phyloP scores from a whole-genome alignment of 2,329 filamentous ascomycete genomes.

The Scytalidium lignicola region DNA sequence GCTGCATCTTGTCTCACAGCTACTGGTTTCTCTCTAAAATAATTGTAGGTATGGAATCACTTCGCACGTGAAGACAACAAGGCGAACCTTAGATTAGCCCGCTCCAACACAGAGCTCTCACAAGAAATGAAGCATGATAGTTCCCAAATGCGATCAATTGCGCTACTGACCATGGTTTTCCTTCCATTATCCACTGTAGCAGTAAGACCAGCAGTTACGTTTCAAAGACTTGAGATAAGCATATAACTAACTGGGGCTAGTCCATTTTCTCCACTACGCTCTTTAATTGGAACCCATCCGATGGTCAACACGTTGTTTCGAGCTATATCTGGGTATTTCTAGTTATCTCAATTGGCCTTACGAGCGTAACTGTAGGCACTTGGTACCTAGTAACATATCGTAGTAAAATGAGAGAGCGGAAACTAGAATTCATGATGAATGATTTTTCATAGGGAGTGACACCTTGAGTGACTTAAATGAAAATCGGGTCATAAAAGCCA shows the following conservation, averaged over 20 bases:
- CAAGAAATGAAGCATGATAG: constrained; percentile 25
- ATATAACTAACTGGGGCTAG: not conserved
- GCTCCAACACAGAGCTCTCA: constrained; percentile 5
- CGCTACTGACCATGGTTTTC: constrained; percentile 35
- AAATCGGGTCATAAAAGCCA: not conserved
- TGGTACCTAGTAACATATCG: not conserved
- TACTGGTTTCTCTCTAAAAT: not conserved
- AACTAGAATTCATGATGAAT: not conserved
- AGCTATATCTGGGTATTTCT: not conserved
- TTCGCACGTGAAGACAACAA: not conserved
- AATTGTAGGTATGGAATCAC: not conserved
- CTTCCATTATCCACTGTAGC: constrained; percentile 23
- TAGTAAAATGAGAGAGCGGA: not conserved
- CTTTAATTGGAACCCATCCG: not conserved
- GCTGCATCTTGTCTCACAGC: not conserved
- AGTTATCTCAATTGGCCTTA: not conserved
- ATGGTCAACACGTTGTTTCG: not conserved
- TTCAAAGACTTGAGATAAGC: not conserved
- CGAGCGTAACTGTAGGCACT: not conserved
- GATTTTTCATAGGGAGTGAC: not conserved
- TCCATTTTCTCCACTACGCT: not conserved
- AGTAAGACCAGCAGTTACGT: not conserved
- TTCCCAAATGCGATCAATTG: constrained; percentile 34
- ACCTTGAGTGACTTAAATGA: not conserved
- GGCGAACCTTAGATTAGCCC: not conserved